Evolutionary conservation across 148 eudicot genomes (phyloP).

Genomic region (Fagopyrum tataricum): DNA sequence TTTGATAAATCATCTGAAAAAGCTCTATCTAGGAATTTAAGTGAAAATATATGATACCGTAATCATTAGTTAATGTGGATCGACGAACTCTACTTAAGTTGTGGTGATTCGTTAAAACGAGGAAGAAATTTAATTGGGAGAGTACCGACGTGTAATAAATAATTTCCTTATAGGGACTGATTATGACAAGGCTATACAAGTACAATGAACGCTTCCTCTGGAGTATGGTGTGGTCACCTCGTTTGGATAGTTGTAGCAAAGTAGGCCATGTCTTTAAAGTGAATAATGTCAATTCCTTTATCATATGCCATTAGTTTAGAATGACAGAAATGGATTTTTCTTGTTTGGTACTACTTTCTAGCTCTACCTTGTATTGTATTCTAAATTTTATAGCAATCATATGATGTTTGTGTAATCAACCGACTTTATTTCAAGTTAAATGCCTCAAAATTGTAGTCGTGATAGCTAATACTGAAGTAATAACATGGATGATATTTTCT

Average conservation of each 20-base stretch:
- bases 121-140: background rate
- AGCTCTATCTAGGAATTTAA: too few species aligned
- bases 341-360: background rate
- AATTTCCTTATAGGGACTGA: background rate
- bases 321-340: background rate
- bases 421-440: background rate
- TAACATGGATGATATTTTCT: background rate
- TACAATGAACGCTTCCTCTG: slow-evolving; percentile 9
- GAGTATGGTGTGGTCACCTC: slow-evolving; percentile 9
- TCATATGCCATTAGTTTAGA: slow-evolving; percentile 2
- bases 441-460: background rate
- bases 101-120: background rate
- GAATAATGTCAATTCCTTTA: slow-evolving; percentile 11
- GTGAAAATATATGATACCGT: too few species aligned
- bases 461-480: background rate
- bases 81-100: background rate
- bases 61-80: too few species aligned
- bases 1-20: too few species aligned
- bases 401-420: background rate
- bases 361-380: background rate
- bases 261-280: slow-evolving; percentile 12
- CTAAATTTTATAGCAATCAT: background rate
- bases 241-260: slow-evolving; percentile 9
- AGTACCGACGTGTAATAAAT: background rate
- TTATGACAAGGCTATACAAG: slow-evolving; percentile 13